phyloP scores from a whole-genome alignment of 495 filamentous ascomycete species.

The Penicillium chermesinum region DNA sequence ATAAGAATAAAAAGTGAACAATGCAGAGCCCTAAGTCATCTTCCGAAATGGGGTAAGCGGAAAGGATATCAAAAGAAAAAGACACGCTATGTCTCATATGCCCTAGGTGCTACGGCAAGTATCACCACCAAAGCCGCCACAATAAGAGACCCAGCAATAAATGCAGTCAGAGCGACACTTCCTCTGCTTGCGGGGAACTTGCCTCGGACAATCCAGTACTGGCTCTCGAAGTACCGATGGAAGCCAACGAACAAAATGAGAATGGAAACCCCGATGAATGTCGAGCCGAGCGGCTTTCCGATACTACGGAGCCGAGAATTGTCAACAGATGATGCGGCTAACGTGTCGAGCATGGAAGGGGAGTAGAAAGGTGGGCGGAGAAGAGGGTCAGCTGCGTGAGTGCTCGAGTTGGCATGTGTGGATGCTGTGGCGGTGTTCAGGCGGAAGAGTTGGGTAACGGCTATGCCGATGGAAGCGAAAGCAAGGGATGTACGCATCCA shows the following conservation, averaged over 20 bases:
- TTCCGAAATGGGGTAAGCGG: too few species aligned
- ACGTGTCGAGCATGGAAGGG: conserved; percentile 7
- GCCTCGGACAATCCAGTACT: conserved; percentile 84
- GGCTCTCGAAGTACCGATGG: conserved; percentile 60
- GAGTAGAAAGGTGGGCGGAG: conserved; percentile 18
- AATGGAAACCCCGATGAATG: conserved; percentile 85
- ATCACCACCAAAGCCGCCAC: conserved; percentile 67
- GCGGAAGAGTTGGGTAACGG: conserved; percentile 92
- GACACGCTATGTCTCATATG: conserved; percentile 36
- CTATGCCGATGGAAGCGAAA: conserved; percentile 94
- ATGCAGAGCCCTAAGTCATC: background rate
- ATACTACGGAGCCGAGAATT: conserved; percentile 59
- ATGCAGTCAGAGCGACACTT: conserved; percentile 71
- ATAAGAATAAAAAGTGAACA: background rate
- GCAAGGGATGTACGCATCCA: conserved; percentile 95
- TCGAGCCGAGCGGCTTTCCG: conserved; percentile 89
- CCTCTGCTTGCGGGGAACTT: conserved; percentile 92
- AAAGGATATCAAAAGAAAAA: conserved; percentile 15
- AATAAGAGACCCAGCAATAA: conserved; percentile 67
- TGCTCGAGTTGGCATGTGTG: conserved; percentile 4
- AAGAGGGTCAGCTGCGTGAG: conserved; percentile 10
- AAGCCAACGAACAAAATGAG: conserved; percentile 79
- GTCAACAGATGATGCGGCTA: conserved; percentile 10
- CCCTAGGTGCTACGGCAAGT: conserved; percentile 54
- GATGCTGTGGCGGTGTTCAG: conserved; percentile 60